These are phyloP conservation scores for Chaetomiaceae sp. DNA, from an alignment of 2,329 filamentous ascomycete species.

Conservation along the genomic window DNA sequence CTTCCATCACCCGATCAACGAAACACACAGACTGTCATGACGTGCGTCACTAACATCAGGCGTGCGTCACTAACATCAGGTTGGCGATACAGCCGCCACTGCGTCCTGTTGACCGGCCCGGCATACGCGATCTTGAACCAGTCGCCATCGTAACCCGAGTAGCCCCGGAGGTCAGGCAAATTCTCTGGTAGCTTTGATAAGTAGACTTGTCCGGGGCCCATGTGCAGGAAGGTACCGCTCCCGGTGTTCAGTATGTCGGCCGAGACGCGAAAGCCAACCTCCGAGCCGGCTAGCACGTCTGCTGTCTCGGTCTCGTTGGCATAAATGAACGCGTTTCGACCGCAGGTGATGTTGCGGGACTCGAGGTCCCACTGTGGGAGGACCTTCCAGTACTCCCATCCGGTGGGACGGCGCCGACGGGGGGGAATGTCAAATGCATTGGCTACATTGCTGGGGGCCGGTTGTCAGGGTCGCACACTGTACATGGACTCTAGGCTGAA, in stretches of 20 bases:
- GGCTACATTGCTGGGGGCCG: too few species aligned
- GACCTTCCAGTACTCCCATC: too few species aligned
- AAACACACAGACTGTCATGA: too few species aligned
- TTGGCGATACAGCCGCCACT: conserved; percentile 13
- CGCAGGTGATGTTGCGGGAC: conserved; percentile 16
- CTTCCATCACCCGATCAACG: too few species aligned
- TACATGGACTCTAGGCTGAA: too few species aligned
- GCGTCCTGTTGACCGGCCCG: conserved; percentile 3
- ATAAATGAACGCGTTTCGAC: conserved; percentile 8
- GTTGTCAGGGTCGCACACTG: too few species aligned
- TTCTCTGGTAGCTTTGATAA: conserved; percentile 11
- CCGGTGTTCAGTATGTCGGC: conserved; percentile 10
- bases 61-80: too few species aligned
- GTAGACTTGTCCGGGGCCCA: conserved; percentile 14
- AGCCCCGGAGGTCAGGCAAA: conserved; percentile 5
- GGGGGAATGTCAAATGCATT: too few species aligned
- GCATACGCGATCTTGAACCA: conserved; percentile 21
- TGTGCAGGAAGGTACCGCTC: conserved; percentile 9
- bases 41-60: too few species aligned
- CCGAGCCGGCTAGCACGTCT: conserved; percentile 16
- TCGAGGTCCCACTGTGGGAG: conserved; percentile 6
- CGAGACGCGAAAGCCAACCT: conserved; percentile 17
- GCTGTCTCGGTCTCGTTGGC: conserved; percentile 13
- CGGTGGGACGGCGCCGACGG: too few species aligned
- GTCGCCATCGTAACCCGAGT: conserved; percentile 14